Evolutionary conservation across 2,329 filamentous ascomycete genomes (phyloP).

Genomic region (Paracoccidioides lutzii): DNA sequence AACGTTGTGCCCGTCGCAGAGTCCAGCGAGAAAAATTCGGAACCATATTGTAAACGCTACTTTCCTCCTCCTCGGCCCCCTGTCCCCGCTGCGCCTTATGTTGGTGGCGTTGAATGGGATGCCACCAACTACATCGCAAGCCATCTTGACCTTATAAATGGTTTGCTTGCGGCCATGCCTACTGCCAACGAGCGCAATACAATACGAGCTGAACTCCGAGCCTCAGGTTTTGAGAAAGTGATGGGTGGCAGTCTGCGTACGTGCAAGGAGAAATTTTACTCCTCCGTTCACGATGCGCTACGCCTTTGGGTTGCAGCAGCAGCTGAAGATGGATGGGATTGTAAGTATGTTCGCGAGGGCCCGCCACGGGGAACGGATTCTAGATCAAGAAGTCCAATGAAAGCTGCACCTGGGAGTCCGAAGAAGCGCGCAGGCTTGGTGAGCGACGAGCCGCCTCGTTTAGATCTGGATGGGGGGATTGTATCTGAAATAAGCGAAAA

Average conservation of each 20-base stretch:
- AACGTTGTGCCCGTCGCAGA: slow-evolving; percentile 58
- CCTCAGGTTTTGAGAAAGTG: slow-evolving; percentile 82
- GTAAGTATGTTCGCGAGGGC: slow-evolving; percentile 56
- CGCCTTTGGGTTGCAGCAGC: slow-evolving; percentile 85
- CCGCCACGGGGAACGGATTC: slow-evolving; percentile 28
- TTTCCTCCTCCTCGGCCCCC: slow-evolving; percentile 81
- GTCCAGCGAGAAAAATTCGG: slow-evolving; percentile 18
- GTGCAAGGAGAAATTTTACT: slow-evolving; percentile 97
- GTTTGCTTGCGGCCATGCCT: slow-evolving; percentile 69
- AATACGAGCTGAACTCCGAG: slow-evolving; percentile 62
- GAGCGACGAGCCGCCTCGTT: slow-evolving; percentile 44
- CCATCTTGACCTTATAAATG: slow-evolving; percentile 86
- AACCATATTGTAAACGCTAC: slow-evolving; percentile 38
- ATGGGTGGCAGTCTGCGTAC: slow-evolving; percentile 74
- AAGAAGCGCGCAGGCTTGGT: slow-evolving; percentile 30
- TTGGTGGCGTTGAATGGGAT: slow-evolving; percentile 96
- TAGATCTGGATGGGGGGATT: slow-evolving; percentile 38
- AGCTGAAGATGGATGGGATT: slow-evolving; percentile 76
- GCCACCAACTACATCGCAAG: slow-evolving; percentile 91
- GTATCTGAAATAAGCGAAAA: slow-evolving; percentile 17
- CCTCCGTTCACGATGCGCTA: slow-evolving; percentile 75
- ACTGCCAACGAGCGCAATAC: slow-evolving; percentile 57
- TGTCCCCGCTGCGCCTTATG: slow-evolving; percentile 86
- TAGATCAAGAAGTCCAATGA: slow-evolving; percentile 37
- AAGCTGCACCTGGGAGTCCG: slow-evolving; percentile 20